Evolutionary conservation across 108 stramenopile species (phyloP), one percentile per base, ranked within the genome.

Genomic region (Skeletonema marinoi): DNA sequence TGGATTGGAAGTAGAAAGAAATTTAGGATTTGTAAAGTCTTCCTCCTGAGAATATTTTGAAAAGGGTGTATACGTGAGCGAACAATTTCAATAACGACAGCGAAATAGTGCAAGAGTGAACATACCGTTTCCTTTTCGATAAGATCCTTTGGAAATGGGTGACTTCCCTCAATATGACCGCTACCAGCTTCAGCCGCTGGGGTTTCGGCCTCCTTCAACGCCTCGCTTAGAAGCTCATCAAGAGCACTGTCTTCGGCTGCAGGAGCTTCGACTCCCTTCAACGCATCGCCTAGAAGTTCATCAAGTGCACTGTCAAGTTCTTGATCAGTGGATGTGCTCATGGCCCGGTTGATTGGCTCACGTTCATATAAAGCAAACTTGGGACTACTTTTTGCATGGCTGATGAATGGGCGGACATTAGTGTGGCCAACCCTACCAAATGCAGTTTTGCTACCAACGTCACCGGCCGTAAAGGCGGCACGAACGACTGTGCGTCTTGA

Each of bases 1-100:
- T 32, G 96, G 96, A 78, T 96, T 93, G 71, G 85, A 85, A 14
- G 88, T 94, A 36, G 88, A 88, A 2, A 94, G 70, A 66, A 89
- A 91, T 66, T 89, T 90, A 10, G 85, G 90, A 83, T 94, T 83
- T 19, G 67, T 68, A 65, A 71, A 91, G 71, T 93, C 88, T 36
- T 78, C 70, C 35, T 85, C 36, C 64, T 65, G 33, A 19, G 11
- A 36, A 38, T 59, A 11, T 36, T 41, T 8, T 36, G 29, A 56
- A 21, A 29, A 36, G n/a, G 29, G 32, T 39, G n/a, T 19, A 10
- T 30, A 16, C 35, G 46, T 65, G 38, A 50, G 30, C 35, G 21
- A 44, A 72, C 21, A 29, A 38, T 44, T 17, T 44, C 11, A n/a
- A 50, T 31, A 17, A 66, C 51, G 13, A 75, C 19, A 82, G 17